Evolutionary conservation across 139 green algal species (phyloP).

Genomic region (Chlamydomonas eustigma): DNA sequence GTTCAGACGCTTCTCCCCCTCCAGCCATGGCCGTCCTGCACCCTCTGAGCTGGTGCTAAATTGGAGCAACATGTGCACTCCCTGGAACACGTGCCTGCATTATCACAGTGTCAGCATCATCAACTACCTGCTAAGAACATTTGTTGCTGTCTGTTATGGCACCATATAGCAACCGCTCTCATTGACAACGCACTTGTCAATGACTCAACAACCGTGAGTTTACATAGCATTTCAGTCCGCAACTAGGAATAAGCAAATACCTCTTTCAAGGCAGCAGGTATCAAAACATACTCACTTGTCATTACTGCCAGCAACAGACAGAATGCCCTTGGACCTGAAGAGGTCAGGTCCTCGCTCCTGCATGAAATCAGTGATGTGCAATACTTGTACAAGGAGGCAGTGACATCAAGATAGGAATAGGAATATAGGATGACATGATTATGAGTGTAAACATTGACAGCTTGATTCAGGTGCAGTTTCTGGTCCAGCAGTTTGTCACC

Average conservation of each 20-base stretch:
- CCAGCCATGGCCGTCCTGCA: conserved; percentile 55
- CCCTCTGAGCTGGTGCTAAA: conserved; percentile 65
- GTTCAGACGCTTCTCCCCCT: conserved; percentile 50
- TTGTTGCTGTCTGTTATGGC: too few relatives aligned
- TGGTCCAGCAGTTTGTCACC: conserved; percentile 8
- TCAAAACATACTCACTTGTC: conserved; percentile 73
- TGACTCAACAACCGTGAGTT: too few relatives aligned
- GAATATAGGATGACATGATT: too few relatives aligned
- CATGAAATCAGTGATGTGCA: not conserved
- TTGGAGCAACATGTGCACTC: conserved; percentile 83
- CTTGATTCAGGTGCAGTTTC: too few relatives aligned
- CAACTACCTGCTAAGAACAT: too few relatives aligned
- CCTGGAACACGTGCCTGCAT: conserved; percentile 71
- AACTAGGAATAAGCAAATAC: too few relatives aligned
- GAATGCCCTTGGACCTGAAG: conserved; percentile 79
- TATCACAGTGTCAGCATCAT: not conserved
- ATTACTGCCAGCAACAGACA: conserved; percentile 58
- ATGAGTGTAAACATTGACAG: too few relatives aligned
- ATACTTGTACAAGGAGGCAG: not conserved
- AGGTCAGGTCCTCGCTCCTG: conserved; percentile 73
- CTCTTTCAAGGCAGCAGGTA: too few relatives aligned
- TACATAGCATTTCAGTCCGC: too few relatives aligned
- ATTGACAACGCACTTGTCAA: too few relatives aligned
- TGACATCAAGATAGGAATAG: too few relatives aligned
- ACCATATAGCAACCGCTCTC: too few relatives aligned